Evolutionary conservation across 139 green algal species (phyloP).

Genomic region (Volvox reticuliferus): DNA sequence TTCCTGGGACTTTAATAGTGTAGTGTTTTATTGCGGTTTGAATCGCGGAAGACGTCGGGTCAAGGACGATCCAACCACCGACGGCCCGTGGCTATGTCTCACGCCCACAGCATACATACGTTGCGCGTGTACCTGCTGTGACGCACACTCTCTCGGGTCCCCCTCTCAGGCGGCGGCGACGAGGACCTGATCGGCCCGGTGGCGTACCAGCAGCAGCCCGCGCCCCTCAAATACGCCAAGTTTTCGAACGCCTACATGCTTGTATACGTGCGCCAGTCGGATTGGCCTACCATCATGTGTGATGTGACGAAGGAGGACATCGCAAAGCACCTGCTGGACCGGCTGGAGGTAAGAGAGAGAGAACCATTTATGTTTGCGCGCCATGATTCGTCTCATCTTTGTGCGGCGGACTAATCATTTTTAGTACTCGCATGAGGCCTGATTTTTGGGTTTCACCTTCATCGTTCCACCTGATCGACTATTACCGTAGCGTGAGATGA

Average conservation of each 20-base stretch:
- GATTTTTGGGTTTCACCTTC: too few species aligned
- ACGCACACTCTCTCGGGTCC: background rate
- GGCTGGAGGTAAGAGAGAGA: slow-evolving; percentile 77
- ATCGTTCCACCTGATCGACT: too few species aligned
- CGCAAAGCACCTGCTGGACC: slow-evolving; percentile 78
- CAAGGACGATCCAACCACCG: too few species aligned
- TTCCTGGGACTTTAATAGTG: too few species aligned
- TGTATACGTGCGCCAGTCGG: slow-evolving; percentile 92
- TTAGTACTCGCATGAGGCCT: background rate
- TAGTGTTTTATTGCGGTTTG: too few species aligned
- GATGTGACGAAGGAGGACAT: slow-evolving; percentile 86
- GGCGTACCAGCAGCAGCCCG: slow-evolving; percentile 8
- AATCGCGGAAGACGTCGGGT: too few species aligned
- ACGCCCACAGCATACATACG: too few species aligned
- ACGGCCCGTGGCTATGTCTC: too few species aligned
- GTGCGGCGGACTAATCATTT: background rate
- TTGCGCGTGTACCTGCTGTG: background rate
- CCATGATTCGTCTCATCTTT: background rate
- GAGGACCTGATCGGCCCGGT: background rate
- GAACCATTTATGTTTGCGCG: too few species aligned
- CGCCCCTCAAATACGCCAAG: slow-evolving; percentile 52
- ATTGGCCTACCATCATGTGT: slow-evolving; percentile 91
- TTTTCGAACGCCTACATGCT: slow-evolving; percentile 99
- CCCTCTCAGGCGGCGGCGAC: background rate
- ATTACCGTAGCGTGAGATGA: slow-evolving; percentile 73